phyloP scores from a whole-genome alignment of 1,284 basidiomycete genomes.

The Puccinia triticina region DNA sequence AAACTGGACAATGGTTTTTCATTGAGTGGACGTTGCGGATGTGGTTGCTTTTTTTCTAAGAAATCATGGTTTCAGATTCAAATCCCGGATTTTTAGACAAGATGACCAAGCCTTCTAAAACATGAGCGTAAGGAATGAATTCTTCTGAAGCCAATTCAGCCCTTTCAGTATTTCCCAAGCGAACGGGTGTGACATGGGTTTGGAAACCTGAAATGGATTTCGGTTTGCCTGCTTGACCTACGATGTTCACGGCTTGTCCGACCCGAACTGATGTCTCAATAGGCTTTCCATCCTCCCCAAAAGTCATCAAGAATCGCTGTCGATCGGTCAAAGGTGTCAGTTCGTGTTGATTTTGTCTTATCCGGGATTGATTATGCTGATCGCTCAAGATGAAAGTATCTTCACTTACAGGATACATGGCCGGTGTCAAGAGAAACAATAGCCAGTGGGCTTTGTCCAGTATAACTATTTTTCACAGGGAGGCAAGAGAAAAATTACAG shows the following conservation, averaged over 20 bases:
- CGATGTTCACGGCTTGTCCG: constrained; percentile 77
- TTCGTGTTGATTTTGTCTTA: not conserved
- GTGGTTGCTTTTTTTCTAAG: constrained; percentile 7
- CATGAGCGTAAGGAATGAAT: constrained; percentile 84
- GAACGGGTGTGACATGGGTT: constrained; percentile 93
- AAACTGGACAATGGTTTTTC: not conserved
- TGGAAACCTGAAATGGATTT: constrained; percentile 92
- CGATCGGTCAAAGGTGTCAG: not conserved
- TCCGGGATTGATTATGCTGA: not conserved
- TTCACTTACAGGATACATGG: constrained; percentile 79
- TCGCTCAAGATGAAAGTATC: not conserved
- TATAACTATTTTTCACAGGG: constrained; percentile 67
- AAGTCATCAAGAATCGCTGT: constrained; percentile 87
- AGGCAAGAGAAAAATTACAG: not conserved
- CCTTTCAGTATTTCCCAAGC: constrained; percentile 87
- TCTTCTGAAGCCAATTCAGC: constrained; percentile 97
- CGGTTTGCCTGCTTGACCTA: constrained; percentile 87
- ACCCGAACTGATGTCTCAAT: constrained; percentile 75
- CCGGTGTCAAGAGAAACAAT: constrained; percentile 89
- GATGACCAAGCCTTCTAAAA: constrained; percentile 72
- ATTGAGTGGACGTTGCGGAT: not conserved
- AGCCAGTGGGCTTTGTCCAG: constrained; percentile 98
- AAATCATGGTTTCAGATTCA: constrained; percentile 57
- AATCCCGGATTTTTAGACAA: constrained; percentile 62
- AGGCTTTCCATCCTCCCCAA: constrained; percentile 81